A percentile compares a stretch with the other conserved stretches of the same genome.
Conservation (phyloP, 768 basidiomycete genomes). For the Rhizopogon vulgaris region DNA sequence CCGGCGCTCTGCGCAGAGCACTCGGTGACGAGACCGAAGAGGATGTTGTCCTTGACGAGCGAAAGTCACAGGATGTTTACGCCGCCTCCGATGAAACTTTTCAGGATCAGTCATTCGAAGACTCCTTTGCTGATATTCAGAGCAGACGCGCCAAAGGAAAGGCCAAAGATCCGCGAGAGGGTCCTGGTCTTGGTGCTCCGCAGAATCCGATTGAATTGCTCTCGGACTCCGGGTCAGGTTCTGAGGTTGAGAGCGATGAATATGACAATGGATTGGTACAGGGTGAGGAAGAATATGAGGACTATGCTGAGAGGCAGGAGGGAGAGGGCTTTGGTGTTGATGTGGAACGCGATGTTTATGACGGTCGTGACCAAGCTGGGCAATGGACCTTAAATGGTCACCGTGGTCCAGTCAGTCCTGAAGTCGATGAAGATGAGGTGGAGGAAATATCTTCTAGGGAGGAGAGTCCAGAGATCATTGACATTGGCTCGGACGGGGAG, state of each 20-base stretch:
- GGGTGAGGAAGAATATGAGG: conserved; percentile 10
- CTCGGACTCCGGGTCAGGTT: conserved; percentile 29
- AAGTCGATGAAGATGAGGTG: conserved; percentile 10
- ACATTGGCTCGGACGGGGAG: conserved; percentile 23
- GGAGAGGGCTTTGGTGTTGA: conserved; percentile 15
- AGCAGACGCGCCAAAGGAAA: conserved; percentile 53
- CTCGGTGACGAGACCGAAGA: conserved; percentile 39
- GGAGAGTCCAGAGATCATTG: conserved; percentile 14
- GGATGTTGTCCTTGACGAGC: conserved; percentile 7
- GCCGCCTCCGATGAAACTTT: conserved; percentile 8
- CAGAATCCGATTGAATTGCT: conserved; percentile 43
- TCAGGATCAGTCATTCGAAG: conserved; percentile 32
- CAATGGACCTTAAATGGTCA: neutral
- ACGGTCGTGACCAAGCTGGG: neutral
- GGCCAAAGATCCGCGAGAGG: conserved; percentile 55
- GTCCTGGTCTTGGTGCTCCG: conserved; percentile 42
- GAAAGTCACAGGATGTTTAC: conserved; percentile 12
- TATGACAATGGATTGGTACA: conserved; percentile 7
- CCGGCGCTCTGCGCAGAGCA: conserved; percentile 48
- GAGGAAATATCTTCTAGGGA: conserved; percentile 4
- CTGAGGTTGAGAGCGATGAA: conserved; percentile 14
- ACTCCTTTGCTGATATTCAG: conserved; percentile 50
- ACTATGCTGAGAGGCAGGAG: conserved; percentile 17
- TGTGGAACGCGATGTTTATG: conserved; percentile 10
- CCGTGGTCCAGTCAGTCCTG: conserved; percentile 5